Evolutionary conservation across 2,329 filamentous ascomycete genomes (phyloP).

Genomic region (Periconia digitata): DNA sequence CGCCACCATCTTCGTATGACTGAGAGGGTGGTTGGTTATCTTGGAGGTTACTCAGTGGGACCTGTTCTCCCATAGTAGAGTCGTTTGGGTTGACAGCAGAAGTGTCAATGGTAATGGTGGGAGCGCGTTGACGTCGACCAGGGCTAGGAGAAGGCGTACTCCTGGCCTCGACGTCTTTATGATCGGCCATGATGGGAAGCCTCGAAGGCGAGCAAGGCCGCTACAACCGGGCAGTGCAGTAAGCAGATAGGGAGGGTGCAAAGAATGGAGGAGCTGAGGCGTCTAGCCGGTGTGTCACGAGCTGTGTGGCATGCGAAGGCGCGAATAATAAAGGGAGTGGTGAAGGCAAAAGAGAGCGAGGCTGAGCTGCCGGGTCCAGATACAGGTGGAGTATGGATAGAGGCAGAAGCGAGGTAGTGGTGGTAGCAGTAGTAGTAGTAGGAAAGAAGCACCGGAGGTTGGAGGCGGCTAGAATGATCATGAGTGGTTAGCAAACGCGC

Average conservation of each 20-base stretch:
- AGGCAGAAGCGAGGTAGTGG: background rate
- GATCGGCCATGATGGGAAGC: constrained; percentile 32
- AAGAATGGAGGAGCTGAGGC: constrained; percentile 27
- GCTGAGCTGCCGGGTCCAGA: constrained; percentile 12
- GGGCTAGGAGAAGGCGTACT: constrained; percentile 32
- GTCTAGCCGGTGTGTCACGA: constrained; percentile 32
- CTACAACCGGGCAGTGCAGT: constrained; percentile 17
- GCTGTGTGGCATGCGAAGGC: constrained; percentile 25
- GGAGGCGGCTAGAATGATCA: background rate
- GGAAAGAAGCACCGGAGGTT: background rate
- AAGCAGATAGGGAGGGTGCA: constrained; percentile 25
- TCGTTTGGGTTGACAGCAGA: constrained; percentile 48
- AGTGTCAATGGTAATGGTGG: constrained; percentile 57
- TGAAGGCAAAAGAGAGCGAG: constrained; percentile 13
- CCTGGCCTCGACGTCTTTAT: constrained; percentile 22
- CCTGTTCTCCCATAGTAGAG: constrained; percentile 35
- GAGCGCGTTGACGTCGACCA: constrained; percentile 45
- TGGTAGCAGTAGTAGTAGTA: background rate
- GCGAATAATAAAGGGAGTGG: constrained; percentile 16
- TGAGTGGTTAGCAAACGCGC: background rate
- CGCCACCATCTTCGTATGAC: constrained; percentile 18
- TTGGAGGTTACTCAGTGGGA: constrained; percentile 35
- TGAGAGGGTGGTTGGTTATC: constrained; percentile 27
- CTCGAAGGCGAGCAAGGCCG: constrained; percentile 15
- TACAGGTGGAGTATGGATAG: background rate